Evolutionary conservation across 176 grass and related monocot species (phyloP), one percentile per base, ranked within the genome.

Genomic region (Aegilops bicornis): DNA sequence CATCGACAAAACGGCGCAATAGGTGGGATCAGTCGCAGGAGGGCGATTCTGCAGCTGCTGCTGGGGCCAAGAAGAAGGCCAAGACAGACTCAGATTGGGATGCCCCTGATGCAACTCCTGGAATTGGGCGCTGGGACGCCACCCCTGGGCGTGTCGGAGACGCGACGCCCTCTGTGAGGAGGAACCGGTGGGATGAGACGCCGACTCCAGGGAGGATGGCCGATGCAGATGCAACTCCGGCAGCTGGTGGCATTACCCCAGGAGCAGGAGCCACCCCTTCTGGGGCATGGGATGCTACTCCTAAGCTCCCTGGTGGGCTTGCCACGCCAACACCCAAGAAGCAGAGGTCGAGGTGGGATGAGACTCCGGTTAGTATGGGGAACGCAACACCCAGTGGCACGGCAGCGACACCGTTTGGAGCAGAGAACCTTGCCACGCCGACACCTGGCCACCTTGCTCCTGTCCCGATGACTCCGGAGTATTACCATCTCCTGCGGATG

Each of bases 11-110:
- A 84, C 88, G 96, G 79, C 89, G 96, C 84, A 96, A 98, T 54
- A 86, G 96, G 69, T 98, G 96, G 96, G 96, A 98, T 48, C 96
- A 98, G 84, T 98, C 93, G 4, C 96, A 98, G 74, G 93, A 98
- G 7, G 58, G 81, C 0, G 92, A 95, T 87, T 81, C 87, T 25
- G 80, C 48, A 15, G 48, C 74, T 23, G 45, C 60, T 17, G 35
- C 63, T 3, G 91, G 69, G 29, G 32, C 62, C 4, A 96, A 98
- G 74, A 98, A 98, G 74, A 98, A 98, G 86, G 70, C 87, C 0
- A 96, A 94, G 84, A 47, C 86, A 0, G 80, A 79, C 50, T 98
- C 96, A 1, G 93, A 98, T 59, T 98, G 96, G 93, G 93, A 98
- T 77, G 96, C 96, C 1, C 93, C 96, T 7, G 93, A 98, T 89